Evolutionary conservation across 2,329 filamentous ascomycete genomes (phyloP).

Genomic region (Exophiala calicioides): DNA sequence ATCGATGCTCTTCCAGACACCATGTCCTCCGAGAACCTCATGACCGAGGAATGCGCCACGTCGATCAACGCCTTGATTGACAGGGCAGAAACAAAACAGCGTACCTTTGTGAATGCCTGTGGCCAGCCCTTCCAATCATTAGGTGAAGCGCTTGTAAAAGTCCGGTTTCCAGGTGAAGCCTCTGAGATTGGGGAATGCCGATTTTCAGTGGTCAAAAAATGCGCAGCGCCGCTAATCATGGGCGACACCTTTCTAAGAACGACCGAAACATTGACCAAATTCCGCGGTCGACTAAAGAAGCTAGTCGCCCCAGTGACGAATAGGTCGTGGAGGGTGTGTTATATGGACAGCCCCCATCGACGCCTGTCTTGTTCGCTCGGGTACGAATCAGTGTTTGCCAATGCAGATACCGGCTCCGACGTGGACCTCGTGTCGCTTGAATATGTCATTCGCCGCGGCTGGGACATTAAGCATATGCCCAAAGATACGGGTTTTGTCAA

Average conservation of each 20-base stretch:
- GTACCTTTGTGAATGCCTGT: no score
- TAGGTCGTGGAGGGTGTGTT: no score
- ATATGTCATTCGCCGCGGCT: not conserved
- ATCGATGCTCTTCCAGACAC: constrained; percentile 20
- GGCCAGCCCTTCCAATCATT: no score
- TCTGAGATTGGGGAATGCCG: not conserved
- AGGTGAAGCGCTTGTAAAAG: not conserved
- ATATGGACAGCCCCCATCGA: no score
- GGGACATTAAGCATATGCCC: not conserved
- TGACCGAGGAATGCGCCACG: constrained; percentile 11
- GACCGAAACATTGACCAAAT: constrained; percentile 17
- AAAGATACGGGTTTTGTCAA: not conserved
- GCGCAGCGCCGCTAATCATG: constrained; percentile 18
- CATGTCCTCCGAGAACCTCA: constrained; percentile 17
- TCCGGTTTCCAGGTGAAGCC: constrained; percentile 5
- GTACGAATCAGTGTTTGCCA: not conserved
- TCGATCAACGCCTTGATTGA: no score
- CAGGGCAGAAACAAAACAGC: no score
- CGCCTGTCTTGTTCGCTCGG: constrained; percentile 13
- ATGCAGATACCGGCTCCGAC: constrained; percentile 16
- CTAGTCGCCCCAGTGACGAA: no score
- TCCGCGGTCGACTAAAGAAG: constrained; percentile 14
- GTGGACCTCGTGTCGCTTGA: constrained; percentile 9
- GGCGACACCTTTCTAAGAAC: constrained; percentile 21
- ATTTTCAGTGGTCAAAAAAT: constrained; percentile 10